Evolutionary conservation across 1,139 yeast species (phyloP).

Genomic region (Diutina neorugosa): DNA sequence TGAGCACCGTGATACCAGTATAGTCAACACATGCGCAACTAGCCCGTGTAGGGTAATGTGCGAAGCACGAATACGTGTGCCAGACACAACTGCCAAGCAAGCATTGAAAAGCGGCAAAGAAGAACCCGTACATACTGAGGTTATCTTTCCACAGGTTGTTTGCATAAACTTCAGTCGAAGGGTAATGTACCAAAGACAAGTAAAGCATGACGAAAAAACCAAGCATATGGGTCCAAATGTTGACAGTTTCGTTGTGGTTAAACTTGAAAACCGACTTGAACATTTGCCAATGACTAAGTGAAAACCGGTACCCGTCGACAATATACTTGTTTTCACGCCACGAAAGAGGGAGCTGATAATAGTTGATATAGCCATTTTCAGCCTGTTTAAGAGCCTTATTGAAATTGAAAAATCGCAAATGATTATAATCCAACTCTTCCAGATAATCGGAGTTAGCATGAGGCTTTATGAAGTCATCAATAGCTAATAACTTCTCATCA

Average conservation of each 20-base stretch:
- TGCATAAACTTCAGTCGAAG: constrained; percentile 33
- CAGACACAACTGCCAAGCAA: constrained; percentile 68
- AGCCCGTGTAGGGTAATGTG: constrained; percentile 49
- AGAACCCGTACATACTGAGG: constrained; percentile 46
- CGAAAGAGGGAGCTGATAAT: constrained; percentile 79
- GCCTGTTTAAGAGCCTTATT: constrained; percentile 50
- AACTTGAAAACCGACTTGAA: constrained; percentile 41
- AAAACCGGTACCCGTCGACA: constrained; percentile 75
- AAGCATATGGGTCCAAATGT: constrained; percentile 83
- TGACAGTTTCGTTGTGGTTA: constrained; percentile 78
- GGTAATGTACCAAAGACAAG: constrained; percentile 49
- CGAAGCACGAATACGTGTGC: constrained; percentile 86
- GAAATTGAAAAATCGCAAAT: constrained; percentile 37
- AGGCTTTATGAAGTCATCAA: constrained; percentile 35
- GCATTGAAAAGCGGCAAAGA: constrained; percentile 67
- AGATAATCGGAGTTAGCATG: constrained; percentile 19
- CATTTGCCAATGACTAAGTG: constrained; percentile 50
- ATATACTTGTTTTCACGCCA: constrained; percentile 93
- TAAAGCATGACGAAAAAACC: constrained; percentile 54
- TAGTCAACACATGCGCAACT: constrained; percentile 90
- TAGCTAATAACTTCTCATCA: constrained; percentile 41
- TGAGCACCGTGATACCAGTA: constrained; percentile 83
- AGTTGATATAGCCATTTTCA: constrained; percentile 48
- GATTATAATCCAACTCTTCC: constrained; percentile 18
- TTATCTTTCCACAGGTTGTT: constrained; percentile 35